phyloP scores from a whole-genome alignment of 225 moss, liverwort and hornwort species.

The Bryum argenteum region DNA sequence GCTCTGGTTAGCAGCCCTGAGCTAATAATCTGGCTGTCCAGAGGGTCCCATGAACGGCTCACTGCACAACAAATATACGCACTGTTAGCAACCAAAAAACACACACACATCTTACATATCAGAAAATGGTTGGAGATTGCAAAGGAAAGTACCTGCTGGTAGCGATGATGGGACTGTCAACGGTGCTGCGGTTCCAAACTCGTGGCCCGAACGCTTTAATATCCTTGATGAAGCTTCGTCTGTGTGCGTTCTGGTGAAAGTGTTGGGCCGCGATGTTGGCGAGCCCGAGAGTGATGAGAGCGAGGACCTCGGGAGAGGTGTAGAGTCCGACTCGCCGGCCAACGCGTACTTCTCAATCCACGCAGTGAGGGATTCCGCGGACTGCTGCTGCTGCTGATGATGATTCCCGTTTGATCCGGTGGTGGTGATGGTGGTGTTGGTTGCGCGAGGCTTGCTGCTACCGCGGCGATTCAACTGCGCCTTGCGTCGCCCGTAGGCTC shows the following conservation, averaged over 20 bases:
- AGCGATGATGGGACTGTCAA: constrained; percentile 25
- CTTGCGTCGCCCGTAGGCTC: constrained; percentile 84
- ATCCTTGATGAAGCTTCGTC: constrained; percentile 52
- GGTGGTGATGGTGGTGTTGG: constrained; percentile 15
- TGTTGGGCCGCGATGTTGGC: constrained; percentile 47
- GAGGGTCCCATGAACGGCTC: constrained; percentile 23
- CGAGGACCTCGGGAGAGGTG: constrained; percentile 31
- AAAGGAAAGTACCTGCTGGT: constrained; percentile 31
- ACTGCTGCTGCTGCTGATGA: constrained; percentile 37
- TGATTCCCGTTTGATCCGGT: constrained; percentile 9
- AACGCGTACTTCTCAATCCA: constrained; percentile 89
- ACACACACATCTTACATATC: not conserved
- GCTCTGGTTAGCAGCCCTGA: constrained; percentile 54
- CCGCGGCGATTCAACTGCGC: constrained; percentile 64
- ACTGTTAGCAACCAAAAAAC: not conserved
- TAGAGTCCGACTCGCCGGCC: constrained; percentile 32
- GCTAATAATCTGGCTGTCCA: constrained; percentile 54
- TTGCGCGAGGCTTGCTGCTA: constrained; percentile 30
- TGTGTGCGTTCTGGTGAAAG: constrained; percentile 29
- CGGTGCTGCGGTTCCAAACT: constrained; percentile 33
- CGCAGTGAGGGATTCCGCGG: constrained; percentile 72
- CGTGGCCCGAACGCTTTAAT: constrained; percentile 33
- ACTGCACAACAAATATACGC: constrained; percentile 8
- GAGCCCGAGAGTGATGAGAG: constrained; percentile 50
- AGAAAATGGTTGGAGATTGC: not conserved